Evolutionary conservation across 129 eudicot species (phyloP), one percentile per base, ranked within the genome.

Genomic region (Flaveria linearis): DNA sequence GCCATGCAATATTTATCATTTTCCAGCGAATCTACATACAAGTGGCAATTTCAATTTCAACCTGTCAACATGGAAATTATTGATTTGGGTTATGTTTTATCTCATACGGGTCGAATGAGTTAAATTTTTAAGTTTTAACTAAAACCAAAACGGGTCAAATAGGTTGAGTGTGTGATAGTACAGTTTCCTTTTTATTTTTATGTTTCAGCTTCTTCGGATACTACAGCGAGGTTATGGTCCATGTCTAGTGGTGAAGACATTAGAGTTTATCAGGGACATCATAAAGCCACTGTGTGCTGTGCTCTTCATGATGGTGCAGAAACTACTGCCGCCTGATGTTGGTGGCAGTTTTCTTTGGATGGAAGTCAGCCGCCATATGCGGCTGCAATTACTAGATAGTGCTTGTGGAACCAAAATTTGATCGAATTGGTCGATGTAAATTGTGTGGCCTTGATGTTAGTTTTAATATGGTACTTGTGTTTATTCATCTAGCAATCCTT

Each of bases 291-390:
- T 0, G 89, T 89, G 15, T 91, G 97, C 72, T 94, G 99, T 82
- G 99, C 99, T 79, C 94, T 94, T 39, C 96, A 91, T 72, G 97
- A 91, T 62, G 99, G 99, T 20, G 92, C 96, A 52, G 99, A 94
- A 66, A 74, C 85, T 16, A 82, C 88, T 60, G 53, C 83, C 10
- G 76, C 86, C 79, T 88, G 80, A 88, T 69, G 16, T 5, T 18
- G 58, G 26, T 14, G 55, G 20, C 55, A 3, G 28, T 41, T 56
- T 42, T 73, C 23, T 53, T 18, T 5, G 64, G 25, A 30, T 57
- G 64, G 33, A 20, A 9, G 64, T 57, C 64, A 20, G 9, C 67
- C 17, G 66, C 66, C 62, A 20, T 56, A 22, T 18, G 20, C 2
- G 8, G 61, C 64, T 57, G 33, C 64, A 57, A 36, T 20, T 5